Percentiles rank a stretch among this genome's conserved stretches.
Evolutionary conservation across 2,329 filamentous ascomycete genomes (phyloP).

Genomic region (Aspergillus sp.): DNA sequence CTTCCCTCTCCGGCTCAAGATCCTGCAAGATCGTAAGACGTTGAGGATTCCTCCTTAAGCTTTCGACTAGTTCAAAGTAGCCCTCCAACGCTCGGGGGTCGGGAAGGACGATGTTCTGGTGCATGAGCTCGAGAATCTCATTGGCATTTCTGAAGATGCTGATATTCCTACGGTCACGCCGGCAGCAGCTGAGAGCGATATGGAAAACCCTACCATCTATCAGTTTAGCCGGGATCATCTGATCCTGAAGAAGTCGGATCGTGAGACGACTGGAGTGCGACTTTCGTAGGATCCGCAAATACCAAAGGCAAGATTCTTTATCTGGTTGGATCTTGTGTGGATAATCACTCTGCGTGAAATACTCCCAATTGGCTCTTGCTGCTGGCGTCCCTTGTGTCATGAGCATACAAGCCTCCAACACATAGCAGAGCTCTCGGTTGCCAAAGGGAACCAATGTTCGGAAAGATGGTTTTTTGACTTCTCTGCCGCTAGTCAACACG

Average conservation of each 20-base stretch:
- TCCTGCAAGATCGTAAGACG: conserved; percentile 23
- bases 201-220: conserved; percentile 54
- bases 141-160: conserved; percentile 60
- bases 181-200: conserved; percentile 66
- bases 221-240: conserved; percentile 41
- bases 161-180: conserved; percentile 69
- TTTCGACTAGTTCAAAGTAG: conserved; percentile 24
- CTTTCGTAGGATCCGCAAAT: conserved; percentile 60
- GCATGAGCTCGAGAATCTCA: conserved; percentile 60
- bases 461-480: not conserved
- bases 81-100: conserved; percentile 22
- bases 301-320: conserved; percentile 59
- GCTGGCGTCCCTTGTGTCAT: conserved; percentile 54
- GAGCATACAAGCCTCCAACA: conserved; percentile 56
- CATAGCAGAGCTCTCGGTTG: conserved; percentile 58
- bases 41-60: conserved; percentile 21
- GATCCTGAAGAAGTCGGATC: conserved; percentile 51
- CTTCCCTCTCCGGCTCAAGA: conserved; percentile 12
- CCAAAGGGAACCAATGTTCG: conserved; percentile 39
- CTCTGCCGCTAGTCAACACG: not conserved
- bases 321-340: conserved; percentile 63
- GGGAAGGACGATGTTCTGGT: conserved; percentile 19
- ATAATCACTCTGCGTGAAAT: conserved; percentile 49
- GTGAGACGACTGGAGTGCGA: conserved; percentile 60
- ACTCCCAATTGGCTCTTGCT: conserved; percentile 72